Base-by-base conservation (phyloP, 1,139 yeast species). In the Lodderomyces elongisporus region DNA sequence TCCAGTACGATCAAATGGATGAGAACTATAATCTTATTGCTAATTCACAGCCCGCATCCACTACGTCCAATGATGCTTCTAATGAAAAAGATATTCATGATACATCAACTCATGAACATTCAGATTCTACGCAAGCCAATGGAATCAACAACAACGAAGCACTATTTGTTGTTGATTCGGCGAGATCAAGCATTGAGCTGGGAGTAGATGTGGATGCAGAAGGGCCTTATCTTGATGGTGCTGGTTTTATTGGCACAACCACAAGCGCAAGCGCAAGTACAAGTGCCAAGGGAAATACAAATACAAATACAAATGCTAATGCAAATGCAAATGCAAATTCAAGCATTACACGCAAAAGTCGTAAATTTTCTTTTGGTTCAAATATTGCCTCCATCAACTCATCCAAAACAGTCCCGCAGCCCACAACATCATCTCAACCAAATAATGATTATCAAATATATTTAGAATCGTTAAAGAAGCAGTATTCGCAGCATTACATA, bases 1-100 rank as follows among this genome's bases (percentile, higher is more conserved):
- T 66, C 34, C 59, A 59, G 37, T 60, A 61, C 44, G 48, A 40
- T 15, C 36, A 32, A 24, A 25, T 40, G 14, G 47, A 44, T 34
- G 40, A 29, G 18, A 34, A 41, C 21, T 44, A 44, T 37, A 40
- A 45, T 23, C 26, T 13, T 10, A 10, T 24, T 24, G 36, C 41
- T 16, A 9, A 14, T 24, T 23, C 33, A n/a, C 17, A 14, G n/a
- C 36, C 40, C 20, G 30, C 20, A 26, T 38, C 44, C 15, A 32
- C 42, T 2, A 20, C 37, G 17, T 38, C 46, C 7, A 42, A 40
- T 28, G 43, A 38, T 13, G 27, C 28, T 25, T 31, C 35, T 12
- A 25, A 27, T 22, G 30, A 30, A 27, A 21, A 23, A 14, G 31
- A 32, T 25, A 21, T 25, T 14, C n/a, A n/a, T n/a, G n/a, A n/a